These are phyloP conservation scores for Aphanomyces astaci DNA, from an alignment of 352 stramenopile species.

Conservation along the genomic window DNA sequence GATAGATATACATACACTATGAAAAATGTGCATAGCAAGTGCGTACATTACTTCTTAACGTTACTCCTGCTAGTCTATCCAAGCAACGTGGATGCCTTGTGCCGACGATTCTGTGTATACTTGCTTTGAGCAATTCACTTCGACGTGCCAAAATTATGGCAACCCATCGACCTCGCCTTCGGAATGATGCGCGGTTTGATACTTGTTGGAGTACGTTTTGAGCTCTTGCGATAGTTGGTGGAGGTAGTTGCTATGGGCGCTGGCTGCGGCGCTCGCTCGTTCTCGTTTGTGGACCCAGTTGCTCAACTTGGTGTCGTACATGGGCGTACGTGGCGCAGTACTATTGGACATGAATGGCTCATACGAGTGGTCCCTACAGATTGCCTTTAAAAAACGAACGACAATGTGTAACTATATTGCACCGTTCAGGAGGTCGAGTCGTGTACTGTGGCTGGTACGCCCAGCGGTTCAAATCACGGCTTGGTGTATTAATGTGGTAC, in stretches of 20 bases:
- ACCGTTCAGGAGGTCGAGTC: not conserved
- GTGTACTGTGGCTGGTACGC: not conserved
- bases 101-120: too few relatives aligned
- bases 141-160: too few relatives aligned
- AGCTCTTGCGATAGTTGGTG: slow-evolving; percentile 11
- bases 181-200: not conserved
- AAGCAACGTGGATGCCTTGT: too few relatives aligned
- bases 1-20: too few relatives aligned
- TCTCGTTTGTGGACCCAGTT: slow-evolving; percentile 19
- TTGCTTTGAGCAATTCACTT: too few relatives aligned
- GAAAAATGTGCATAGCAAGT: too few relatives aligned
- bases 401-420: not conserved
- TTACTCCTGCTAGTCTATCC: too few relatives aligned
- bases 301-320: slow-evolving; percentile 6
- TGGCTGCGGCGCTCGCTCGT: slow-evolving; percentile 13
- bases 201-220: slow-evolving; percentile 8
- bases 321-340: not conserved
- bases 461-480: too few relatives aligned
- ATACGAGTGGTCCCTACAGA: not conserved
- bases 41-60: too few relatives aligned
- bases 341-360: slow-evolving; percentile 3
- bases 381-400: not conserved
- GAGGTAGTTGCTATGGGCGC: slow-evolving; percentile 15
- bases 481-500: too few relatives aligned
- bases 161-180: not conserved